Evolutionary conservation across 1,284 basidiomycete genomes (phyloP).

Genomic region (Coniophora puteana): DNA sequence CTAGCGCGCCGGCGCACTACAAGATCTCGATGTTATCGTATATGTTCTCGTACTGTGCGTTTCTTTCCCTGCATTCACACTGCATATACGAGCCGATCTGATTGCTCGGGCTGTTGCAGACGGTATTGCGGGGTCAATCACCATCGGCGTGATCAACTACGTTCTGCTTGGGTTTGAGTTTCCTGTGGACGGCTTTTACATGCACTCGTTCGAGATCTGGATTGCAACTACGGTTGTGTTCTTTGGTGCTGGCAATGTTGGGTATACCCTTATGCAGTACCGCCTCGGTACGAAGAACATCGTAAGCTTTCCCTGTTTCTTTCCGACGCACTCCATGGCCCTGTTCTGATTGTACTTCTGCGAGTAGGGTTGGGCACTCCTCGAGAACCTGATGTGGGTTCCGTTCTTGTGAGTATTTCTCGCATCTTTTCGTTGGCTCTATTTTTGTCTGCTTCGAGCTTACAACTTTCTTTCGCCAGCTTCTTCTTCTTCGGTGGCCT

Average conservation of each 20-base stretch:
- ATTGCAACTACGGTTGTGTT: conserved; percentile 77
- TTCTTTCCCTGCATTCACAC: conserved; percentile 16
- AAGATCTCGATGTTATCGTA: conserved; percentile 76
- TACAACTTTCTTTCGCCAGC: conserved; percentile 35
- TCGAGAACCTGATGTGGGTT: conserved; percentile 73
- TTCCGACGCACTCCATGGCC: too few relatives aligned
- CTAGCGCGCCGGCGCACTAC: conserved; percentile 73
- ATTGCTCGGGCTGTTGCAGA: conserved; percentile 36
- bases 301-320: too few relatives aligned
- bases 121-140: conserved; percentile 67
- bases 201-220: conserved; percentile 75
- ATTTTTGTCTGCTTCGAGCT: conserved; percentile 10
- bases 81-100: neutral
- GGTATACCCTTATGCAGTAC: conserved; percentile 71
- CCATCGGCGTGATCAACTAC: conserved; percentile 69
- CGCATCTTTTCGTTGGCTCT: neutral
- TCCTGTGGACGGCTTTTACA: conserved; percentile 65
- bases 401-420: conserved; percentile 74
- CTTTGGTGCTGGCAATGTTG: conserved; percentile 67
- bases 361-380: conserved; percentile 44
- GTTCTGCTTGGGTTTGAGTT: conserved; percentile 66
- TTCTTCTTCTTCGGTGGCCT: conserved; percentile 85
- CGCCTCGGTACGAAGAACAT: conserved; percentile 64
- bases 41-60: conserved; percentile 81
- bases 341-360: too few relatives aligned